Conservation (phyloP, 164 flowering plant genomes). For the Sedum album region DNA sequence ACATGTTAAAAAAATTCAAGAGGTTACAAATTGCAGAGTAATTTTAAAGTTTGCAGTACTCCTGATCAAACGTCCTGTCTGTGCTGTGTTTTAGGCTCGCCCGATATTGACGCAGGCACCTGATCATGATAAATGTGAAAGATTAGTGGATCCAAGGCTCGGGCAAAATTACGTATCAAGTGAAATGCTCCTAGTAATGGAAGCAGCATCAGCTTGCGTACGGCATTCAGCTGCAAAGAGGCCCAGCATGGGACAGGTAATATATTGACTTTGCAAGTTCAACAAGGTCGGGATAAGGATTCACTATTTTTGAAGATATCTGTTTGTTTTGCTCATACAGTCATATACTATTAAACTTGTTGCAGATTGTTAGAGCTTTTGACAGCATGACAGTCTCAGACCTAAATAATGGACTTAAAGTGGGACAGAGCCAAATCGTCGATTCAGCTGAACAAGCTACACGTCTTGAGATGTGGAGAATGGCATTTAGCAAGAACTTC, state of each 20-base stretch:
- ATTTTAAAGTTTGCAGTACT: not conserved
- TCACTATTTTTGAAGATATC: not conserved
- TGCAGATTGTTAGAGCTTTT: conserved; percentile 6
- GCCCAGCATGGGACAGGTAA: conserved; percentile 89
- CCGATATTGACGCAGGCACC: conserved; percentile 65
- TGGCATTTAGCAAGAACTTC: conserved; percentile 6
- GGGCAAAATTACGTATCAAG: conserved; percentile 39
- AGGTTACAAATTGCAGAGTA: too few relatives aligned
- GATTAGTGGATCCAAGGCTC: conserved; percentile 65
- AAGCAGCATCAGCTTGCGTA: conserved; percentile 81
- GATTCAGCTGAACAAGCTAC: conserved; percentile 1
- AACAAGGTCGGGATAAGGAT: too few relatives aligned
- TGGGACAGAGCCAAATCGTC: conserved; percentile 3
- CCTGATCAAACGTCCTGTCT: conserved; percentile 4
- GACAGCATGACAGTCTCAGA: conserved; percentile 5
- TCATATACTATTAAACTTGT: not conserved
- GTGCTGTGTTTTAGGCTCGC: conserved; percentile 56
- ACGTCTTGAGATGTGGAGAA: conserved; percentile 7
- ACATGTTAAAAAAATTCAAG: too few relatives aligned
- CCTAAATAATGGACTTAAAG: conserved; percentile 3
- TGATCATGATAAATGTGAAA: conserved; percentile 38
- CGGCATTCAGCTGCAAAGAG: conserved; percentile 79
- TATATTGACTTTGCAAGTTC: not conserved
- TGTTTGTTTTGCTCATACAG: not conserved
- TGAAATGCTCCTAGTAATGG: conserved; percentile 70